These are phyloP conservation scores for Xylariales sp. DNA, from an alignment of 2,329 filamentous ascomycete genomes.

Conservation along the genomic window DNA sequence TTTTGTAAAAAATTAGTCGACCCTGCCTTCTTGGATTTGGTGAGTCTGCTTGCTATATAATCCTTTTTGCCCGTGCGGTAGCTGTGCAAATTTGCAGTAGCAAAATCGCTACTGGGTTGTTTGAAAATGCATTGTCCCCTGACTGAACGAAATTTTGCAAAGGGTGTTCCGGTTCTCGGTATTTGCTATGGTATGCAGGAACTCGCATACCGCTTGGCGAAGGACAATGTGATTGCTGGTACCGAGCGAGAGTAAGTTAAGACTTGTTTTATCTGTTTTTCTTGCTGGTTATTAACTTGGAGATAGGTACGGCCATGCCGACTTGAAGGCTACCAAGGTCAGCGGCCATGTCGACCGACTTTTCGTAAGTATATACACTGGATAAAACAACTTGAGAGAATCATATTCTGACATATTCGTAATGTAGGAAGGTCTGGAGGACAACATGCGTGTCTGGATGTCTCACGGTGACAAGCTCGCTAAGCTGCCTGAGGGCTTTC, in stretches of 20 bases:
- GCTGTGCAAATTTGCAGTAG: too few species aligned
- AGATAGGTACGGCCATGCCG: not conserved
- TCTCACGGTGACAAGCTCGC: slow-evolving; percentile 84
- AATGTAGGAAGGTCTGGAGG: slow-evolving; percentile 5
- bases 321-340: slow-evolving; percentile 34
- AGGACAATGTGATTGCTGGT: slow-evolving; percentile 64
- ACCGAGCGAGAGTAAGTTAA: slow-evolving; percentile 59
- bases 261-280: slow-evolving; percentile 56
- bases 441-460: slow-evolving; percentile 62
- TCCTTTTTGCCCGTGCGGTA: too few species aligned
- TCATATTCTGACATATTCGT: slow-evolving; percentile 48
- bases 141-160: too few species aligned
- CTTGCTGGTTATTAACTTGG: not conserved
- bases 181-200: slow-evolving; percentile 63
- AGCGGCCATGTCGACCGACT: slow-evolving; percentile 67
- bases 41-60: too few species aligned
- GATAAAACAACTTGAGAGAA: slow-evolving; percentile 67
- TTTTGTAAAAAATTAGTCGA: too few species aligned
- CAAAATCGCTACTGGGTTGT: too few species aligned
- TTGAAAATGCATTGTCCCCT: too few species aligned
- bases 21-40: too few species aligned
- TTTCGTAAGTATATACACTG: too few species aligned
- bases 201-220: slow-evolving; percentile 65
- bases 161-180: slow-evolving; percentile 51
- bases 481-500: slow-evolving; percentile 67